Evolutionary conservation across 495 filamentous ascomycete genomes (phyloP).

Genomic region (Trichoderma reesei): DNA sequence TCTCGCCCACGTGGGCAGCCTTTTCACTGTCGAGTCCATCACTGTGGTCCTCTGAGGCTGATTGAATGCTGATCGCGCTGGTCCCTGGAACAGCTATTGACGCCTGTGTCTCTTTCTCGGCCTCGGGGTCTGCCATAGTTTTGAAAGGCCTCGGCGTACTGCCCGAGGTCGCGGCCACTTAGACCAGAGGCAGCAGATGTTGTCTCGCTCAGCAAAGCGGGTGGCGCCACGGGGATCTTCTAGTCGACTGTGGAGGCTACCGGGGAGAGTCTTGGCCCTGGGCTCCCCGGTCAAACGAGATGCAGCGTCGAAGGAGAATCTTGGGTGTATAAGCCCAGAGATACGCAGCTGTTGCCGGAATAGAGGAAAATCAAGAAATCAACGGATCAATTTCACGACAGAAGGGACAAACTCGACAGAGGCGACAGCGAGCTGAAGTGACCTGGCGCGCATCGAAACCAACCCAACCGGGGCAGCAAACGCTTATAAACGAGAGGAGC

Average conservation of each 20-base stretch:
- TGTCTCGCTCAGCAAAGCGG: background rate
- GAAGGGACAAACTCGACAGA: background rate
- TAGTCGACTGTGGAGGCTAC: slow-evolving; percentile 3
- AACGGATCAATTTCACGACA: background rate
- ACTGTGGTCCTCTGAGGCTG: background rate
- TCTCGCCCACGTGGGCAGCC: slow-evolving; percentile 17
- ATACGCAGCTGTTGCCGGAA: background rate
- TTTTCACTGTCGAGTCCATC: slow-evolving; percentile 13
- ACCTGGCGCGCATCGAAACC: background rate
- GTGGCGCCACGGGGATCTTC: background rate
- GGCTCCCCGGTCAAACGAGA: background rate
- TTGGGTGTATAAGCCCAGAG: background rate
- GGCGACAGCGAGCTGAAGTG: background rate
- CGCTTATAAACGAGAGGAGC: slow-evolving; percentile 4
- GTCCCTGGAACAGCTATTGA: slow-evolving; percentile 16
- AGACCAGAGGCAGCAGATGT: background rate
- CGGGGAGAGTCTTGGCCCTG: slow-evolving; percentile 2
- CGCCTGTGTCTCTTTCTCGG: slow-evolving; percentile 19
- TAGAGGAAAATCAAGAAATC: background rate
- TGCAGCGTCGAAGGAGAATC: background rate
- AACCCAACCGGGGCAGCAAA: background rate
- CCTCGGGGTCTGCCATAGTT: slow-evolving; percentile 7
- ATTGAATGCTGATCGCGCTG: slow-evolving; percentile 3
- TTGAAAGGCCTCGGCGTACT: background rate
- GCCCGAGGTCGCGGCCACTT: background rate